phyloP scores from a whole-genome alignment of 23 red algal genomes.

The Gracilaria domingensis region DNA sequence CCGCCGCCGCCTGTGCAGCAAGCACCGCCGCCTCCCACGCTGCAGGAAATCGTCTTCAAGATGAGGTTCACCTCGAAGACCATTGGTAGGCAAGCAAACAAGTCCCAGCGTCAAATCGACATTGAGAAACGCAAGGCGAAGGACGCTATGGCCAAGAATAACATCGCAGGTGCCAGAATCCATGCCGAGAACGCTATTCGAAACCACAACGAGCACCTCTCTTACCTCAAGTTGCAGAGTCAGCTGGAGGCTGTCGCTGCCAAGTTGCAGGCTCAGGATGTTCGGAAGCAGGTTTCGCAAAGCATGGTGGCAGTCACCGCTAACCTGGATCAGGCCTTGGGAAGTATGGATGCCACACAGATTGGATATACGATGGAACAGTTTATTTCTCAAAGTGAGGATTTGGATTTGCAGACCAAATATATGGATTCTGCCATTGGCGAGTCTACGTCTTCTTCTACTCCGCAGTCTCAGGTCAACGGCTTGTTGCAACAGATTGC shows the following conservation, averaged over 20 bases:
- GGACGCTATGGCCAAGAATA: conserved; percentile 84
- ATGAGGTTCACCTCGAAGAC: conserved; percentile 94
- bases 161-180: conserved; percentile 92
- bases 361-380: conserved; percentile 90
- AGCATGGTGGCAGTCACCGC: conserved; percentile 80
- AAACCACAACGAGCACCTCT: conserved; percentile 74
- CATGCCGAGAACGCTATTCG: conserved; percentile 97
- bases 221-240: conserved; percentile 86
- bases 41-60: conserved; percentile 88
- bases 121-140: conserved; percentile 86
- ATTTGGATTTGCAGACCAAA: conserved; percentile 86
- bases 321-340: conserved; percentile 79
- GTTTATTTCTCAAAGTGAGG: conserved; percentile 89
- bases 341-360: conserved; percentile 87
- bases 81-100: conserved; percentile 83
- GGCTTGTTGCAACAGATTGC: conserved; percentile 85
- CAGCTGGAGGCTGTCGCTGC: conserved; percentile 91
- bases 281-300: conserved; percentile 74
- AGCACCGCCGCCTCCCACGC: conserved; percentile 61
- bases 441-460: conserved; percentile 69
- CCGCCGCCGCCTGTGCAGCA: conserved; percentile 50
- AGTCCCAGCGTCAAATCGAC: conserved; percentile 76
- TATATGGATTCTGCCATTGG: conserved; percentile 90
- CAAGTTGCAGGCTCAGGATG: conserved; percentile 86
- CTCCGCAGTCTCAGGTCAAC: conserved; percentile 91